Evolutionary conservation across 163 green algal genomes (phyloP), one percentile per base, ranked within the genome.

Genomic region (Scenedesmus sp.): DNA sequence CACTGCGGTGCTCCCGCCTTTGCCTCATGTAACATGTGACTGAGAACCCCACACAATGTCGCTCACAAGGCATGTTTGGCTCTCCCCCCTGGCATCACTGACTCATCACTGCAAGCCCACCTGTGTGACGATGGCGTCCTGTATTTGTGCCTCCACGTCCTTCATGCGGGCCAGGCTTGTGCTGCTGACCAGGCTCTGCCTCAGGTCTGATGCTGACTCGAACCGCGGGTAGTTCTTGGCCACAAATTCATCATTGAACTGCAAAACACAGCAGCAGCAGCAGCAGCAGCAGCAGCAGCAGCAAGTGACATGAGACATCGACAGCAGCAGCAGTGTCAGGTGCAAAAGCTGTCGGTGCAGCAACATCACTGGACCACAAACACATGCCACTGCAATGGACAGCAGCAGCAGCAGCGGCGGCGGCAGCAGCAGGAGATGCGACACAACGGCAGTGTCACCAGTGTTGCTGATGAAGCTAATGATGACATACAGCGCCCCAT

Each of bases 191-290:
- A 91, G 78, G 56, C 61, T 87, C 49, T 59, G 12, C 35, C 81
- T 56, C 65, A 91, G 53, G 87, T 91, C 87, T 7, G 22, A 76
- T 42, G 86, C 86, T 18, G 86, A 91, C 53, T 91, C 86, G 49
- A 91, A 91, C 22, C 65, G 53, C 1, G 76, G 76, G 86, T 86
- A 85, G 76, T 91, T 53, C 76, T 65, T 33, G 16, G 73, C n/a
- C 30, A 91, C 86, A 86, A 91, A 91, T 15, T 79, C 86, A 40
- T 91, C 86, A 40, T 91, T 42, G 26, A 90, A 90, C 72, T 84
- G 72, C 44, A 53, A 3, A 18, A 61, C 1, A 56, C 83, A 56
- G 44, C 33, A 42, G 16, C 24, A 33, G n/a, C 24, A 1, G 40
- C 33, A 44, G n/a, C 40, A 30, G 6, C 81, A 86, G 33, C 61